Conservation (phyloP, 2,329 filamentous ascomycete species). For the Beauveria sp. region DNA sequence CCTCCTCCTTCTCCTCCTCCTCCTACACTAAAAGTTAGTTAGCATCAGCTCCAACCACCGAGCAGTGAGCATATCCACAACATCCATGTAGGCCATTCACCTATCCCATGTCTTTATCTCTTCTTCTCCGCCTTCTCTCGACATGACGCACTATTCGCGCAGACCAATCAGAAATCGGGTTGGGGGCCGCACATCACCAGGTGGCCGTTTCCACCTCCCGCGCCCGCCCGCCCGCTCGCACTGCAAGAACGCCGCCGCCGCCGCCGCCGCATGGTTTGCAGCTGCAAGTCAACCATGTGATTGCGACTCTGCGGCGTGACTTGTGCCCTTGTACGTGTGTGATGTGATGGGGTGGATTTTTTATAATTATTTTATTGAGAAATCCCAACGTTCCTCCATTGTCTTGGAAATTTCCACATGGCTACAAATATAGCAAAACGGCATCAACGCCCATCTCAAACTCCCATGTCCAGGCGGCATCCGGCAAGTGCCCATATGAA, state of each 20-base stretch:
- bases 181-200: background rate
- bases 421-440: background rate
- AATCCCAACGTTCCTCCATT: background rate
- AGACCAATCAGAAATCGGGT: background rate
- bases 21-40: too few relatives aligned
- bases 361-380: background rate
- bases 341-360: background rate
- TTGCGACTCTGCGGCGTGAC: constrained; percentile 1
- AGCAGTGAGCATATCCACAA: too few relatives aligned
- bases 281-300: constrained; percentile 3
- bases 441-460: background rate
- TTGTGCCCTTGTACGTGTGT: background rate
- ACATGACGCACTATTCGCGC: too few relatives aligned
- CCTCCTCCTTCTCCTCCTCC: too few relatives aligned
- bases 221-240: background rate
- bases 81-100: too few relatives aligned
- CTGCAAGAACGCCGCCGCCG: background rate
- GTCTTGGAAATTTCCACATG: background rate
- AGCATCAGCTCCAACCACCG: too few relatives aligned
- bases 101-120: too few relatives aligned
- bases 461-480: background rate
- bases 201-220: background rate
- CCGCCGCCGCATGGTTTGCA: background rate
- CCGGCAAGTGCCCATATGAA: background rate
- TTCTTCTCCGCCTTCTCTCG: too few relatives aligned